Evolutionary conservation across 2,329 filamentous ascomycete genomes (phyloP).

Genomic region (Plectosphaerella sp.): DNA sequence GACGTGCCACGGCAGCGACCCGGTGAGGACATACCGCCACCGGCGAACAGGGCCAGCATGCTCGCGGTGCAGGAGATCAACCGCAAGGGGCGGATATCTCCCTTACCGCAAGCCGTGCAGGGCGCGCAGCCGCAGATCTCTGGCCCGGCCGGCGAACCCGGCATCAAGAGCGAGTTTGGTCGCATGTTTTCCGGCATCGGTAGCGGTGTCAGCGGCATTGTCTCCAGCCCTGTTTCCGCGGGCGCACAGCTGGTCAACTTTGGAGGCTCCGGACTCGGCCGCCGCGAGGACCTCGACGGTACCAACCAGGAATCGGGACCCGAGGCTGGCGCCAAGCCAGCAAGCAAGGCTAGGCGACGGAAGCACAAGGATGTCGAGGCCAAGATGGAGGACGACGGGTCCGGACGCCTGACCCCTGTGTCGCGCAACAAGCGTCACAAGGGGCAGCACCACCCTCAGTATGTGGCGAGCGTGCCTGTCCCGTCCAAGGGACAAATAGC

Average conservation of each 20-base stretch:
- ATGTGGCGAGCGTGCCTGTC: too few relatives aligned
- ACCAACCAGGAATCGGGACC: constrained; percentile 37
- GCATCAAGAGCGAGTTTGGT: constrained; percentile 92
- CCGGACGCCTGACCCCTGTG: constrained; percentile 57
- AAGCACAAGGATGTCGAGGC: constrained; percentile 74
- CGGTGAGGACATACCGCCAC: constrained; percentile 41
- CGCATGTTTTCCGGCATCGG: constrained; percentile 94
- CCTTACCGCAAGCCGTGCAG: constrained; percentile 88
- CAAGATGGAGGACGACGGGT: constrained; percentile 62
- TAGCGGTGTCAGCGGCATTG: constrained; percentile 46
- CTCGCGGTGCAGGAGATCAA: constrained; percentile 79
- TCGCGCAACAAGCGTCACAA: constrained; percentile 63
- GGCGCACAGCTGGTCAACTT: constrained; percentile 38
- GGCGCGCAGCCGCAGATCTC: constrained; percentile 79
- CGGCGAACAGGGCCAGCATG: constrained; percentile 50
- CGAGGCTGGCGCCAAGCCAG: constrained; percentile 33
- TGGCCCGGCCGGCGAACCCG: constrained; percentile 75
- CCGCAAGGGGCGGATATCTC: constrained; percentile 78
- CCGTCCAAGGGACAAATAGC: too few relatives aligned
- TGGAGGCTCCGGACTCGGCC: constrained; percentile 35
- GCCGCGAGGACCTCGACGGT: constrained; percentile 49
- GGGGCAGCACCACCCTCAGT: constrained; percentile 41
- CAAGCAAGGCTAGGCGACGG: constrained; percentile 54
- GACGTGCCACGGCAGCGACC: constrained; percentile 37
- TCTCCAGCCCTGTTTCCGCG: constrained; percentile 45